Base-by-base conservation (phyloP, 805 yeast species). In the Sugiyamaella lignohabitans region DNA sequence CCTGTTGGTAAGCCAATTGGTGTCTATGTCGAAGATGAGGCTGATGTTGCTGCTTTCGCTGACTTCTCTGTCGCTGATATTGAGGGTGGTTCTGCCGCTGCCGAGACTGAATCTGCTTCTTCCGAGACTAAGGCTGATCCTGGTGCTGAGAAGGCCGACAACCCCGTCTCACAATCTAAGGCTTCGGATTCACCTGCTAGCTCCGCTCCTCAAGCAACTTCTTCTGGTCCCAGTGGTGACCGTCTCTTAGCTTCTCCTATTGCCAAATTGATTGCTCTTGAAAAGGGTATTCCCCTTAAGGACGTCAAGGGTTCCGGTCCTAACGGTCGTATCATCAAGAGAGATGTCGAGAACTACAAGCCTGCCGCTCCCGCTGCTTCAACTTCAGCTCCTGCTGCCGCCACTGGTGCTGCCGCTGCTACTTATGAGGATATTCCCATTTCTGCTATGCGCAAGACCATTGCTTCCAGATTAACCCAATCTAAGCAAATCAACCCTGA, bases 1-100 rank as follows among this genome's bases (percentile, higher is more conserved):
- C 93, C 94, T 34, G 96, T 93, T 41, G 95, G 95, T 61, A 81
- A 83, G 70, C 98, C 98, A 61, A 85, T 93, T 66, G 98, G 95
- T 53, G 96, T 93, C 38, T 91, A 85, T 67, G 98, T 91, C 46
- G 96, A 91, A 70, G 85, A 87, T 23, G 75, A 76, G 53, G 80
- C 59, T 39, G 95, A 86, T 61, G 96, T 93, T 51, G 74, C 80
- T 29, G 97, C 97, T 14, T 93, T 93, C 64, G 85, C 79, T 57
- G 80, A 77, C 59, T 93, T 87, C 75, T 82, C 94, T 45, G 76
- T 79, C 41, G 87, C 78, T 34, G 96, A 86, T 59, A 94, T 93
- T 37, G 64, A 73, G 30, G 68, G 79, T 42, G 63, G 77, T 30
- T 64, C 75, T 29, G 63, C 71, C n/a, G 62, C 76, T 45, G 61